Percentiles rank a stretch among this genome's conserved stretches.
phyloP scores from a whole-genome alignment of 1,139 yeast species.

The Yamadazyma pseudoaaseri region DNA sequence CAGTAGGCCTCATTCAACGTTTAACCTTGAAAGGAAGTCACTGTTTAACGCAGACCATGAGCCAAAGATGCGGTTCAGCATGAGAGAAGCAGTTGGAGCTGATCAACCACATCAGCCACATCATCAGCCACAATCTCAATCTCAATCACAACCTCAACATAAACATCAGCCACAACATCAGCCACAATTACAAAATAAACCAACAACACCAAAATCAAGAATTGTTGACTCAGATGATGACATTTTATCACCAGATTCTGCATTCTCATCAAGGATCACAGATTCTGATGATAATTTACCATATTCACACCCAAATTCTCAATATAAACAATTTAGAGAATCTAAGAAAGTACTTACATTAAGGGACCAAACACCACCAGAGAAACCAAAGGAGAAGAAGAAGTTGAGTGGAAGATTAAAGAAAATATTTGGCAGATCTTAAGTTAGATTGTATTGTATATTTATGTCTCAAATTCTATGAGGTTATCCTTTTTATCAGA shows the following conservation, averaged over 20 bases:
- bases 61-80: constrained; percentile 11
- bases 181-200: neutral
- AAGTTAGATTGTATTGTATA: neutral
- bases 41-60: constrained; percentile 48
- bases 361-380: constrained; percentile 9
- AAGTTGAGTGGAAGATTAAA: constrained; percentile 55
- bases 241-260: constrained; percentile 21
- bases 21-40: constrained; percentile 45
- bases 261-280: constrained; percentile 46
- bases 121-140: constrained; percentile 1
- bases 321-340: constrained; percentile 4
- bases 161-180: constrained; percentile 1
- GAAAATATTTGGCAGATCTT: constrained; percentile 54
- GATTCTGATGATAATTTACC: constrained; percentile 48
- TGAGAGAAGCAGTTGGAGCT: constrained; percentile 8
- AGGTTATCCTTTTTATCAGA: constrained; percentile 15
- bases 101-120: constrained; percentile 8
- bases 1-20: constrained; percentile 37
- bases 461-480: constrained; percentile 27
- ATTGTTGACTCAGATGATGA: constrained; percentile 55
- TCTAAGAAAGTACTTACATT: constrained; percentile 10
- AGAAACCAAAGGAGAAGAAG: constrained; percentile 40
- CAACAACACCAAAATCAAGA: constrained; percentile 34
- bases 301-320: constrained; percentile 8
- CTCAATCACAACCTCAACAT: constrained; percentile 7